Percentiles rank a stretch among this genome's conserved stretches.
Evolutionary conservation across 805 yeast genomes (phyloP).

Genomic region (Saturnispora kantuleensis): DNA sequence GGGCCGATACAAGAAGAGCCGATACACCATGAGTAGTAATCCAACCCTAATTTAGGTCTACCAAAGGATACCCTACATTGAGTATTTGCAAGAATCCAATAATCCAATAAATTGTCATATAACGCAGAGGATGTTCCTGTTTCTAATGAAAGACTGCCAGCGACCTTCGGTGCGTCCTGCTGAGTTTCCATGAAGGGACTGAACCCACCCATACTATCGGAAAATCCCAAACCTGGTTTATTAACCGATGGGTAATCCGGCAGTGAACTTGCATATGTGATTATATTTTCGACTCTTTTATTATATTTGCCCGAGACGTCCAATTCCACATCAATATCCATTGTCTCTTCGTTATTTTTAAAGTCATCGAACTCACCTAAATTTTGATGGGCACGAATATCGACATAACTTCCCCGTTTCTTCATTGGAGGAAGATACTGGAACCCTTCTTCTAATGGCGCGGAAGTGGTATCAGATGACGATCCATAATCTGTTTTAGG

Average conservation of each 20-base stretch:
- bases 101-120: slow-evolving; percentile 26
- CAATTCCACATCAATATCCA: slow-evolving; percentile 38
- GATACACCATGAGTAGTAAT: slow-evolving; percentile 50
- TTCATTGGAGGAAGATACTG: slow-evolving; percentile 10
- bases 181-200: slow-evolving; percentile 1
- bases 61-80: slow-evolving; percentile 32
- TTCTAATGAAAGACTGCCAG: background rate
- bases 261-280: background rate
- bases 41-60: slow-evolving; percentile 42
- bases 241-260: background rate
- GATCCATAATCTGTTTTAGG: background rate
- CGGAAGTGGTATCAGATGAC: background rate
- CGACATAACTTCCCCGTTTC: slow-evolving; percentile 19
- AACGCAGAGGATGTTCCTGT: slow-evolving; percentile 20
- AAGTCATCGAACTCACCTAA: slow-evolving; percentile 14
- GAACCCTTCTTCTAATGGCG: background rate
- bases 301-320: slow-evolving; percentile 13
- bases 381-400: slow-evolving; percentile 18
- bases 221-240: slow-evolving; percentile 13
- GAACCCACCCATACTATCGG: slow-evolving; percentile 4
- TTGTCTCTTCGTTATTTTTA: slow-evolving; percentile 30
- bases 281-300: background rate
- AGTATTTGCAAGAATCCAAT: slow-evolving; percentile 25
- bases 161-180: background rate
- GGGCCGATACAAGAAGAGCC: slow-evolving; percentile 33